Evolutionary conservation across 78 protist species (phyloP).

Genomic region (Dictyostelium purpureum): DNA sequence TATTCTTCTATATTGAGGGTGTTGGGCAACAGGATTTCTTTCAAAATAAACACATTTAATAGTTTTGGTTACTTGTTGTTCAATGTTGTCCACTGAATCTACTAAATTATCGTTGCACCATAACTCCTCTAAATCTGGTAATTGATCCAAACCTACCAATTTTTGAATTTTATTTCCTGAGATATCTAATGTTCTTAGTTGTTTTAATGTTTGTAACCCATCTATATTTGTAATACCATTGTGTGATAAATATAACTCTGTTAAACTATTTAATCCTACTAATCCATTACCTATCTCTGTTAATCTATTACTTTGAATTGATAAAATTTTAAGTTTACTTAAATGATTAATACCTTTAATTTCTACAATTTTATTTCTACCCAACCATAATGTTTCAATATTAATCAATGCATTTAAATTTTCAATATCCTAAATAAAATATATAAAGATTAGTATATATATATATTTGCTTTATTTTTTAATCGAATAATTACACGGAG

Average conservation of each 20-base stretch:
- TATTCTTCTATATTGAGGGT: constrained; percentile 72
- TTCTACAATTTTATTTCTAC: constrained; percentile 71
- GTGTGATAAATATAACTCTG: constrained; percentile 58
- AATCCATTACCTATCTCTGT: constrained; percentile 49
- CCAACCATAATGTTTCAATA: constrained; percentile 68
- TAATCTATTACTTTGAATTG: constrained; percentile 65
- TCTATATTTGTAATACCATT: constrained; percentile 73
- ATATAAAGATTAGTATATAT: neutral
- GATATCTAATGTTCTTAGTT: constrained; percentile 28
- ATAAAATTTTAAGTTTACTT: constrained; percentile 12
- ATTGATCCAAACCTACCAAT: constrained; percentile 49
- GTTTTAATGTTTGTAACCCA: constrained; percentile 38
- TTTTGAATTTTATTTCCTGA: constrained; percentile 48
- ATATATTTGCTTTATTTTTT: neutral
- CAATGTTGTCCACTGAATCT: constrained; percentile 67
- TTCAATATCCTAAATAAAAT: too few species aligned
- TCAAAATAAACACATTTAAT: constrained; percentile 57
- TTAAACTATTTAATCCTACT: neutral
- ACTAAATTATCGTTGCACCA: constrained; percentile 67
- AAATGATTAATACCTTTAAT: constrained; percentile 5
- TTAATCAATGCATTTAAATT: constrained; percentile 17
- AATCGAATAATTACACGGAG: too few species aligned
- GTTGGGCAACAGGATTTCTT: constrained; percentile 67
- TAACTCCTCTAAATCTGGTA: constrained; percentile 45
- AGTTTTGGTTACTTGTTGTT: constrained; percentile 59